phyloP scores from a whole-genome alignment of 1,284 basidiomycete species.

The Cutaneotrichosporon daszewskae region DNA sequence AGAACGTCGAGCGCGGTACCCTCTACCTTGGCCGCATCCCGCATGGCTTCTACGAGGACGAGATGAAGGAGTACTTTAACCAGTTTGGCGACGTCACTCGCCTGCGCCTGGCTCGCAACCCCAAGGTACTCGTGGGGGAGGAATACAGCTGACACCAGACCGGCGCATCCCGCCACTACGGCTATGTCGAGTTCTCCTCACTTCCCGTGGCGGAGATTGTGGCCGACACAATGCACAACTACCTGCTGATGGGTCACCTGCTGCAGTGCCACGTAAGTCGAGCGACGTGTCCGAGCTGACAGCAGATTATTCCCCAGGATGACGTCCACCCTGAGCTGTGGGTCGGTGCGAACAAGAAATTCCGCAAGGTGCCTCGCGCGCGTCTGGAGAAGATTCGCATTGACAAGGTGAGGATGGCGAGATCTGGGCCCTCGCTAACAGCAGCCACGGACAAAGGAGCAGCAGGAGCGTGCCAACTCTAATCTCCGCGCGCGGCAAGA shows the following conservation, averaged over 20 bases:
- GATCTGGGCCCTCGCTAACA: conserved; percentile 3
- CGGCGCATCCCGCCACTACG: conserved; percentile 93
- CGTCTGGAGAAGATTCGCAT: conserved; percentile 67
- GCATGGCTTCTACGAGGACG: conserved; percentile 94
- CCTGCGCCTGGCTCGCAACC: conserved; percentile 84
- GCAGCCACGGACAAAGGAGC: conserved; percentile 68
- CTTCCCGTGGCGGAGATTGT: conserved; percentile 88
- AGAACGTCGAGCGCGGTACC: conserved; percentile 64
- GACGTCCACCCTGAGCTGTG: conserved; percentile 89
- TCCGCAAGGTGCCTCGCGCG: conserved; percentile 67
- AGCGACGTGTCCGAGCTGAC: conserved; percentile 12
- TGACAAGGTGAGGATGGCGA: conserved; percentile 61
- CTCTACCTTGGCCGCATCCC: conserved; percentile 87
- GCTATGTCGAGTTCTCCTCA: conserved; percentile 90
- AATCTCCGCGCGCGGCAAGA: conserved; percentile 73
- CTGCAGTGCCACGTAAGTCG: conserved; percentile 75
- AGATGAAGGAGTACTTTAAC: conserved; percentile 85
- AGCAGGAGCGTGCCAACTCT: conserved; percentile 61
- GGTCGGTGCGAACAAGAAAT: conserved; percentile 94
- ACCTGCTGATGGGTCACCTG: conserved; percentile 89
- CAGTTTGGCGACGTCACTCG: conserved; percentile 92
- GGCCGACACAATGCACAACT: conserved; percentile 98
- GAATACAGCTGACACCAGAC: conserved; percentile 55
- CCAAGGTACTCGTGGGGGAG: conserved; percentile 58
- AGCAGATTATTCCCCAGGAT: conserved; percentile 76